phyloP scores from a whole-genome alignment of 2,329 filamentous ascomycete genomes.

The Emergomyces orientalis region DNA sequence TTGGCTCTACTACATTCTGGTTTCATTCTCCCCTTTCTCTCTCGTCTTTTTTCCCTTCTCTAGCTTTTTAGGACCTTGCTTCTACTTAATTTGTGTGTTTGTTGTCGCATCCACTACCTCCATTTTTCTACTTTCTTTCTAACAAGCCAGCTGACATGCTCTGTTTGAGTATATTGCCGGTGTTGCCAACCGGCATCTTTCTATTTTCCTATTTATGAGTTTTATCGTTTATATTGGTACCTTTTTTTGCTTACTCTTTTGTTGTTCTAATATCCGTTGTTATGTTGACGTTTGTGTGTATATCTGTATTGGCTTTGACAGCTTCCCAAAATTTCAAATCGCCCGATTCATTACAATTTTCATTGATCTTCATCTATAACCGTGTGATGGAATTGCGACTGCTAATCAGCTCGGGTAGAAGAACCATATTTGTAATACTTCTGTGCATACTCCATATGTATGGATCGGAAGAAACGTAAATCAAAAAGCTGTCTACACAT shows the following conservation, averaged over 20 bases:
- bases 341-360: background rate
- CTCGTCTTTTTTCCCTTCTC: slow-evolving; percentile 11
- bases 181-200: background rate
- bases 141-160: slow-evolving; percentile 10
- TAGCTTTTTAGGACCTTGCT: background rate
- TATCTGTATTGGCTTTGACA: background rate
- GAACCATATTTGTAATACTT: background rate
- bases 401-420: background rate
- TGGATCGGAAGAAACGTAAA: background rate
- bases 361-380: background rate
- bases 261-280: background rate
- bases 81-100: background rate
- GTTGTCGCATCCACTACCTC: background rate
- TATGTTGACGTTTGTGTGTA: background rate
- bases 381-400: background rate
- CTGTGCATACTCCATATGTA: background rate
- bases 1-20: background rate
- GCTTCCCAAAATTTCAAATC: background rate
- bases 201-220: background rate
- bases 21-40: background rate
- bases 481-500: background rate
- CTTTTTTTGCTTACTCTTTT: background rate
- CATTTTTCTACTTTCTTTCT: background rate
- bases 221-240: background rate
- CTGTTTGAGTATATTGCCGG: slow-evolving; percentile 8